Evolutionary conservation across 192 early-diverging fungal species (phyloP), one percentile per base, ranked within the genome.

Genomic region (Bifiguratus adelaidae): DNA sequence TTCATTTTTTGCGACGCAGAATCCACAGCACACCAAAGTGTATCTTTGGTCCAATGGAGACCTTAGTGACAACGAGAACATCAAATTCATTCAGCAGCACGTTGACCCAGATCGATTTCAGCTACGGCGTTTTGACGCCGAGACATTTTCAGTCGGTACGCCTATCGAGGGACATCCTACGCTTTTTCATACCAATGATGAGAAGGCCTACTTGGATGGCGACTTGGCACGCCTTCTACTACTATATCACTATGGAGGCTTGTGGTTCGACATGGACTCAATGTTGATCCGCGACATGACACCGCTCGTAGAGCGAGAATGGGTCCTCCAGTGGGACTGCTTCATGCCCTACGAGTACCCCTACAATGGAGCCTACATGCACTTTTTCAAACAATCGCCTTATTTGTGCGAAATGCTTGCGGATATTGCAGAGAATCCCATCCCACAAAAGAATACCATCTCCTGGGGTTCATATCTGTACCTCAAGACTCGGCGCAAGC

Each of bases 181-280:
- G 38, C 24, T 64, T 1, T 7, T 13, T 21, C 45, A 61, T 12
- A 53, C 60, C 21, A 43, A 63, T 23, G 66, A 68, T 25, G 29
- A 55, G 11, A 47, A 51, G 36, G 66, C 57, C 2, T 68, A 68
- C 48, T 30, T 68, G 7, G 66, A 68, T 53, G 66, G 66, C 20
- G 66, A 68, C 35, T 30, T 68, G 18, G 42, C 63, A 22, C 56
- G 66, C 28, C 32, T 68, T 5, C 35, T 68, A n/a, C 56, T 59
- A 5, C 53, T 68, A 0, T 68, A 68, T 27, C 36, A 56, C 12
- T 56, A 63, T 46, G 66, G 66, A 11, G 66, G 66, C n/a, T 56
- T 68, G 58, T 68, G 66, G 66, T 68, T 68, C 28, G 66, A 68
- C 41, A 68, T 68, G 66, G 66, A 68, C 23, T 63, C 60, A 0